A percentile compares a stretch with the other conserved stretches of the same genome.
phyloP scores from a whole-genome alignment of 371 early-diverging fungal genomes.

The Zopfochytrium polystomum region DNA sequence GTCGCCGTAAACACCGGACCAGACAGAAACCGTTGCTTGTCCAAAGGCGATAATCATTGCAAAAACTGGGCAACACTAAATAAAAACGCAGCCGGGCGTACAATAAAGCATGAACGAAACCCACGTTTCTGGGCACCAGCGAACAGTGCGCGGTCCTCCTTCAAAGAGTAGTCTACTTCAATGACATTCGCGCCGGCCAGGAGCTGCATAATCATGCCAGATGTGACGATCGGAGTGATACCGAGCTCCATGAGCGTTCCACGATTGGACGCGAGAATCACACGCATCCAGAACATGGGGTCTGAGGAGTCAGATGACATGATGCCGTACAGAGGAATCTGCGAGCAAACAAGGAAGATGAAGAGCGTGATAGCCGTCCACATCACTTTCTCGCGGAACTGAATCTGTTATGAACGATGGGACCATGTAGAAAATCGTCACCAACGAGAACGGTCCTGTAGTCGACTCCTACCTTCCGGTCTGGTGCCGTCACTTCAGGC shows the following conservation, averaged over 20 bases:
- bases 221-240: slow-evolving; percentile 98
- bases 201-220: slow-evolving; percentile 99
- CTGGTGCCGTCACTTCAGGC: slow-evolving; percentile 97
- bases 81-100: not conserved
- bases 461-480: slow-evolving; percentile 76
- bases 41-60: slow-evolving; percentile 85
- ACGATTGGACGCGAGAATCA: slow-evolving; percentile 98
- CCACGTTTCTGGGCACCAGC: slow-evolving; percentile 96
- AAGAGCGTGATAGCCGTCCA: slow-evolving; percentile 99
- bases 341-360: slow-evolving; percentile 98
- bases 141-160: slow-evolving; percentile 98
- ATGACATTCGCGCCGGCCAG: slow-evolving; percentile 95
- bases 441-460: too few species aligned
- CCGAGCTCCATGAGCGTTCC: slow-evolving; percentile 99
- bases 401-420: slow-evolving; percentile 68
- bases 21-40: slow-evolving; percentile 96
- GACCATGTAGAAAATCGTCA: not conserved
- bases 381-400: slow-evolving; percentile 96
- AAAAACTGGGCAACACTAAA: slow-evolving; percentile 32
- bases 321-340: slow-evolving; percentile 99
- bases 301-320: slow-evolving; percentile 96
- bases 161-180: slow-evolving; percentile 96
- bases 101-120: slow-evolving; percentile 19
- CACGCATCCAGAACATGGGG: slow-evolving; percentile 99
- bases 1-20: slow-evolving; percentile 97